Evolutionary conservation across 371 early-diverging fungal genomes (phyloP).

Genomic region (Zychaea mexicana): DNA sequence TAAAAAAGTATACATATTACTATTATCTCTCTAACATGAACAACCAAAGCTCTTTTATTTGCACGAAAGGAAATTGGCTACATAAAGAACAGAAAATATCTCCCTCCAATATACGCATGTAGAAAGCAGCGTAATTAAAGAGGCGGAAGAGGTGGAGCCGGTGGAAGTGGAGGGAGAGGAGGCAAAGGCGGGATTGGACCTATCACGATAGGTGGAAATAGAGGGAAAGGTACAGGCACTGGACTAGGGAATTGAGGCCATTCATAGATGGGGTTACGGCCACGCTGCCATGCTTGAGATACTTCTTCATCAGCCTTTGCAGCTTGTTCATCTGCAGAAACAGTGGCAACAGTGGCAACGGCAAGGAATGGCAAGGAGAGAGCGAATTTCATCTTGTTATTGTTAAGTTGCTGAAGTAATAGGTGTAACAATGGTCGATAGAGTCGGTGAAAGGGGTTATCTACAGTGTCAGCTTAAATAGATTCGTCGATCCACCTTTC

Average conservation of each 20-base stretch:
- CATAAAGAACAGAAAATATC: too few species aligned
- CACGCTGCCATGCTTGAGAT: too few species aligned
- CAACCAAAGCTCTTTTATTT: not conserved
- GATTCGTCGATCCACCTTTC: too few species aligned
- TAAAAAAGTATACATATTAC: too few species aligned
- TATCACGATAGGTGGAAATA: not conserved
- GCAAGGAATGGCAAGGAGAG: not conserved
- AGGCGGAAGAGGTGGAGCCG: not conserved
- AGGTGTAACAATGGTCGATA: too few species aligned
- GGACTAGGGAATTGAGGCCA: not conserved
- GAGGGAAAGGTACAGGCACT: not conserved
- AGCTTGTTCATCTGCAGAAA: not conserved
- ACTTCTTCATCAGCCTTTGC: not conserved
- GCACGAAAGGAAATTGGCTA: not conserved
- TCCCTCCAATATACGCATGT: too few species aligned
- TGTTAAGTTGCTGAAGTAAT: too few species aligned
- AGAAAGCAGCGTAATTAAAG: too few species aligned
- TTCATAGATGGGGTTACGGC: not conserved
- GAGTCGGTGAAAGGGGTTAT: too few species aligned
- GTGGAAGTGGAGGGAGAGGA: conserved; percentile 3
- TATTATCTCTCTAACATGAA: too few species aligned
- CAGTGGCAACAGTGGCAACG: not conserved
- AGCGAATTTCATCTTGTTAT: not conserved
- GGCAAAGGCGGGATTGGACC: not conserved
- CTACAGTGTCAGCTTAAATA: too few species aligned